Percentiles rank a stretch among this genome's conserved stretches.
Conservation (phyloP, 2,329 filamentous ascomycete genomes). For the Thelonectria blattea region DNA sequence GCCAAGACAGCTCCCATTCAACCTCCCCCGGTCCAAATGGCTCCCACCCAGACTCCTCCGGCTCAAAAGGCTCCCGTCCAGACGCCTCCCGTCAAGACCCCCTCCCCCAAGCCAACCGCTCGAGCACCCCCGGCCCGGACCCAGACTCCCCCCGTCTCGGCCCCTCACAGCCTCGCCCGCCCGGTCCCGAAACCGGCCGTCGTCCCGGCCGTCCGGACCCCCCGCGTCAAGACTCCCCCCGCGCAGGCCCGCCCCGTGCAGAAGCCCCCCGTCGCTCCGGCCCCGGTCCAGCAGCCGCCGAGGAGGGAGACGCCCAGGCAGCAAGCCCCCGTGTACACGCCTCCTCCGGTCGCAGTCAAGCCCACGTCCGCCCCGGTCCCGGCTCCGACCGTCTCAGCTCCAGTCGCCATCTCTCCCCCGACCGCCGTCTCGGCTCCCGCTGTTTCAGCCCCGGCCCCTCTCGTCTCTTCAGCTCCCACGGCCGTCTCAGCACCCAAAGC, state of each 20-base stretch:
- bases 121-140: background rate
- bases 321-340: background rate
- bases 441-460: no score
- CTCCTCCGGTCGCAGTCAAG: background rate
- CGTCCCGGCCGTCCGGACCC: no score
- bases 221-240: background rate
- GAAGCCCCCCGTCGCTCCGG: background rate
- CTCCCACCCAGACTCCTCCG: background rate
- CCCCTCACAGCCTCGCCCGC: no score
- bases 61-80: background rate
- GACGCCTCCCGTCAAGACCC: no score
- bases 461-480: no score
- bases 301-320: background rate
- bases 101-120: no score
- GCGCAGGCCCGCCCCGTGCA: background rate
- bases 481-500: background rate
- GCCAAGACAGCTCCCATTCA: no score
- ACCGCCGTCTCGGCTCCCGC: background rate
- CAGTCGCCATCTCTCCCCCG: background rate
- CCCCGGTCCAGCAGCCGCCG: background rate
- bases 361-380: background rate
- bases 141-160: no score
- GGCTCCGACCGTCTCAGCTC: background rate
- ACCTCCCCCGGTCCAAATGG: no score
- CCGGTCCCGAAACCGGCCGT: background rate